Conservation (phyloP, 805 yeast genomes). For the Sungouiozyma intestinalis region DNA sequence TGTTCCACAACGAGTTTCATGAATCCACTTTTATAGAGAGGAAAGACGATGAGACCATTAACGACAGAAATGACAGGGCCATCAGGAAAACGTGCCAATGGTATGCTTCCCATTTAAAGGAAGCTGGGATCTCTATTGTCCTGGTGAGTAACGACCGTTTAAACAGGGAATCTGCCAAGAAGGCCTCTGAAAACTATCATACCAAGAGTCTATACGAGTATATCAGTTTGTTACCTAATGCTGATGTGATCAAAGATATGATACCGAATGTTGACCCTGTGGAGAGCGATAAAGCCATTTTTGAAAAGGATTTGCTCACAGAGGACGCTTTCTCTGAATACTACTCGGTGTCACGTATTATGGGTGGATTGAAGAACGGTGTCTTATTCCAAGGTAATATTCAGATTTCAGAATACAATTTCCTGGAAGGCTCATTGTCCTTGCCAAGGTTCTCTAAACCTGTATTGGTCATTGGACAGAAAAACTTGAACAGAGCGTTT, state of each 20-base stretch:
- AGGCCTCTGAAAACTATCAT: slow-evolving; percentile 34
- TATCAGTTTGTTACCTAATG: slow-evolving; percentile 56
- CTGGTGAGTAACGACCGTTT: slow-evolving; percentile 70
- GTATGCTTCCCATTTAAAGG: slow-evolving; percentile 56
- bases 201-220: slow-evolving; percentile 55
- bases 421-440: slow-evolving; percentile 74
- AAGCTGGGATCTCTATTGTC: slow-evolving; percentile 35
- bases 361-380: slow-evolving; percentile 87
- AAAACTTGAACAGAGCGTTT: slow-evolving; percentile 80
- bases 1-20: slow-evolving; percentile 88
- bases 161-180: slow-evolving; percentile 46
- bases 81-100: slow-evolving; percentile 66
- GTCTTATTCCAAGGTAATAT: slow-evolving; percentile 79
- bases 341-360: slow-evolving; percentile 66
- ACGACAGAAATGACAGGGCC: slow-evolving; percentile 88
- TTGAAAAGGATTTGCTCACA: slow-evolving; percentile 17
- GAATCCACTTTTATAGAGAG: slow-evolving; percentile 60
- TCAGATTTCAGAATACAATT: slow-evolving; percentile 74
- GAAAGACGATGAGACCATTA: slow-evolving; percentile 54
- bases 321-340: slow-evolving; percentile 67
- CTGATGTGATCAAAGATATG: slow-evolving; percentile 66
- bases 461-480: slow-evolving; percentile 69
- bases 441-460: slow-evolving; percentile 71
- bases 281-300: slow-evolving; percentile 12
- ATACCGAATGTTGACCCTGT: slow-evolving; percentile 46